Percentiles rank a stretch among this genome's conserved stretches.
These are phyloP conservation scores for Colletotrichum sp. DNA, from an alignment of 2,329 filamentous ascomycete genomes.

Conservation along the genomic window DNA sequence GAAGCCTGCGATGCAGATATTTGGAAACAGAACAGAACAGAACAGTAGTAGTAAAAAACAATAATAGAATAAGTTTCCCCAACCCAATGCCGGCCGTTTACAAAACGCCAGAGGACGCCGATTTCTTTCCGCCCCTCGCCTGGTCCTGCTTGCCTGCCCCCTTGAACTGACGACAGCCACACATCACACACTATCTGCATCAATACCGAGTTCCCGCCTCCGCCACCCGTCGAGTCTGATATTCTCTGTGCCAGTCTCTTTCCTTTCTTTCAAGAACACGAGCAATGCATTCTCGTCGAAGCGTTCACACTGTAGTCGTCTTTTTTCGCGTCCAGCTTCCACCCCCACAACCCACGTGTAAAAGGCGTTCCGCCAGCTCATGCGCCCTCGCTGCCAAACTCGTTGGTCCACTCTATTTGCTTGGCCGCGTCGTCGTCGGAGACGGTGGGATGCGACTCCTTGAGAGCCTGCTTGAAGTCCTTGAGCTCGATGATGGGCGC, in stretches of 20 bases:
- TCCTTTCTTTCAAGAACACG: not conserved
- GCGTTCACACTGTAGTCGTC: not conserved
- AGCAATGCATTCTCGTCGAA: not conserved
- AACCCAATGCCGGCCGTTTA: slow-evolving; percentile 11
- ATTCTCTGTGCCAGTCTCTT: not conserved
- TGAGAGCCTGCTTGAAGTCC: slow-evolving; percentile 93
- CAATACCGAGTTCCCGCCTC: not conserved
- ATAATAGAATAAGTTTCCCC: not conserved
- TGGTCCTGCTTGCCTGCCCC: not conserved
- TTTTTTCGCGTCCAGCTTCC: not conserved
- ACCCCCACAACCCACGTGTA: not conserved
- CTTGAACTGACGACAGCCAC: not conserved
- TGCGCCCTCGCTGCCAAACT: slow-evolving; percentile 91
- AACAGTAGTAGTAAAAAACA: not conserved
- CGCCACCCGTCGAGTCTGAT: not conserved
- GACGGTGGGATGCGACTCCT: slow-evolving; percentile 87
- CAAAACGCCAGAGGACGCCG: slow-evolving; percentile 19
- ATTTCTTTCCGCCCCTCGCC: not conserved
- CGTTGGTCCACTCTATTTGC: slow-evolving; percentile 92
- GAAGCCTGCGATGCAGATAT: slow-evolving; percentile 6
- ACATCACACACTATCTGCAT: not conserved
- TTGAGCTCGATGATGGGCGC: slow-evolving; percentile 88
- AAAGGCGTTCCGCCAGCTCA: slow-evolving; percentile 27
- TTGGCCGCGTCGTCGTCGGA: slow-evolving; percentile 82
- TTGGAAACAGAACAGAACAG: not conserved